Percentiles rank a stretch among this genome's conserved stretches.
phyloP scores from a whole-genome alignment of 2,329 filamentous ascomycete genomes.

The Leptographium lundbergii region DNA sequence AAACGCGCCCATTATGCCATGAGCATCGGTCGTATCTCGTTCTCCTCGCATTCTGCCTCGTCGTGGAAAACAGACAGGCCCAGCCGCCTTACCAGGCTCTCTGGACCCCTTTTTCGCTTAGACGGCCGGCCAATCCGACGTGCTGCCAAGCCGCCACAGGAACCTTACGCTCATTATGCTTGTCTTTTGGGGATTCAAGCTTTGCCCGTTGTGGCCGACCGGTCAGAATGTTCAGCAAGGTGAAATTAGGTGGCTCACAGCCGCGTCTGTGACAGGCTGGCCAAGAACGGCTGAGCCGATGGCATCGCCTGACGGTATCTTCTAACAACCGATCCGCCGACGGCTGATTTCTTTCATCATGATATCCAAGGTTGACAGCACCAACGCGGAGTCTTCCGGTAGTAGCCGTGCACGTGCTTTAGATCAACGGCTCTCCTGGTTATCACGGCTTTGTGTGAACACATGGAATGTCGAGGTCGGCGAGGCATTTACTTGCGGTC shows the following conservation, averaged over 20 bases:
- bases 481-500: too few species aligned
- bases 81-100: too few species aligned
- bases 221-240: neutral
- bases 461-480: too few species aligned
- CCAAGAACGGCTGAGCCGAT: neutral
- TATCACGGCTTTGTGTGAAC: too few species aligned
- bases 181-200: neutral
- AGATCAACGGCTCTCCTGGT: too few species aligned
- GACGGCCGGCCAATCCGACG: neutral
- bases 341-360: too few species aligned
- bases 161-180: neutral
- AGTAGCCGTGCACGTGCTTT: too few species aligned
- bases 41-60: neutral
- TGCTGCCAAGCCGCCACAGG: neutral
- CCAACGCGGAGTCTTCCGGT: too few species aligned
- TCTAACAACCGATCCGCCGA: too few species aligned
- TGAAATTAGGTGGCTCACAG: neutral
- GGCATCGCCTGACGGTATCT: neutral
- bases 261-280: neutral
- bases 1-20: too few species aligned
- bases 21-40: neutral
- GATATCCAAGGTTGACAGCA: too few species aligned
- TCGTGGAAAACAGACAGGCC: neutral
- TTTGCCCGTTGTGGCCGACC: neutral
- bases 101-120: too few species aligned